Evolutionary conservation across 2,329 filamentous ascomycete genomes (phyloP).

Genomic region (Leptographium lundbergii): DNA sequence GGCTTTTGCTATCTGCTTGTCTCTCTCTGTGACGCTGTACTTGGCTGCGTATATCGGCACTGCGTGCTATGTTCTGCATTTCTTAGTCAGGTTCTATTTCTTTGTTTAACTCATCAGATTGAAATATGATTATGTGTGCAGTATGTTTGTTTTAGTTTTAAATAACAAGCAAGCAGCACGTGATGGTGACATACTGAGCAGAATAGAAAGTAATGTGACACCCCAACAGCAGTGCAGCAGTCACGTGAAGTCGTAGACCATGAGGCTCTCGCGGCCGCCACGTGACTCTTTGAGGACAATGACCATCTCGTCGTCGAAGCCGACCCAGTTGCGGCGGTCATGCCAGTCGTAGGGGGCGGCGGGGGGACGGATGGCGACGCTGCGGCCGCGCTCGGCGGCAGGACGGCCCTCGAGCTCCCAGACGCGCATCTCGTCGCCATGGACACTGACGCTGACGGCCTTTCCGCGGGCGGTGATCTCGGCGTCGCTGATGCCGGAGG

Average conservation of each 20-base stretch:
- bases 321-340: constrained; percentile 53
- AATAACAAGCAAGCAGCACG: too few species aligned
- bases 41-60: neutral
- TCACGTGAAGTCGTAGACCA: constrained; percentile 80
- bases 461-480: constrained; percentile 77
- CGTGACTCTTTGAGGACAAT: constrained; percentile 64
- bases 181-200: too few species aligned
- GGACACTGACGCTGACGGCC: constrained; percentile 74
- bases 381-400: constrained; percentile 22
- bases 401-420: constrained; percentile 70
- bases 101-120: neutral
- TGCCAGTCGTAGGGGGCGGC: constrained; percentile 22
- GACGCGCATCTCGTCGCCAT: constrained; percentile 68
- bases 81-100: neutral
- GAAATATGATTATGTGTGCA: neutral
- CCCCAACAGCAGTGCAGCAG: too few species aligned
- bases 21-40: neutral
- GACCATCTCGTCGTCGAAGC: constrained; percentile 88
- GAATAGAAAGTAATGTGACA: too few species aligned
- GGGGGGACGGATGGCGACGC: constrained; percentile 36
- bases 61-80: neutral
- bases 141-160: too few species aligned
- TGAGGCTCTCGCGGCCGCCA: constrained; percentile 56
- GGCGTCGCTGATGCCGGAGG: constrained; percentile 74
- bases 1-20: neutral